Base-by-base conservation (phyloP, 495 filamentous ascomycete species). In the Aspergillus sclerotioniger region DNA sequence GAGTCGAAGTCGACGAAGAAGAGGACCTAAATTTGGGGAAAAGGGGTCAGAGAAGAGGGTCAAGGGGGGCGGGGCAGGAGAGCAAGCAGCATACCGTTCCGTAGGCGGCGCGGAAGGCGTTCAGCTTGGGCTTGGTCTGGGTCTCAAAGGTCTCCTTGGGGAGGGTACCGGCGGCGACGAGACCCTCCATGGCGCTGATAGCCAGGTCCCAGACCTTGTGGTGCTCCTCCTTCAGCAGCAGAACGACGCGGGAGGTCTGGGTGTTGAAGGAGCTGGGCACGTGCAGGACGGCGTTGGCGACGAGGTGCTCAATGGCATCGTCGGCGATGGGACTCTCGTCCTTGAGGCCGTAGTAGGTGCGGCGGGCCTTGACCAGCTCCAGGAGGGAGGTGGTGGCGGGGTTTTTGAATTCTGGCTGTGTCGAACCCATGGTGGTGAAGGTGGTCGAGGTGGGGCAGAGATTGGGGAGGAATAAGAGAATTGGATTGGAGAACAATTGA, bases 201-300 rank as follows among this genome's bases (percentile, higher is more conserved):
- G 76, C 71, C 45, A 81, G 70, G 51, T 80, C 75, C 80, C 80
- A 83, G 10, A 80, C 69, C 74, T 80, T 78, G 64, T 76, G 54
- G 71, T 81, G 80, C 65, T 82, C 72, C 50, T 82, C 72, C 64
- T 76, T 75, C 51, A 82, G 57, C 13, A 81, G 65, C 4, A 83
- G 65, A 12, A 79, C 72, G 10, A 76, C 54, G 21, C 80, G 78
- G 9, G 74, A 75, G 46, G 80, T 79, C 66, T 83, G 80, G 56
- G 76, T 79, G 69, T 83, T 81, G 72, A 80, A 83, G 16, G 80
- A 71, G 63, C 71, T 77, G 59, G 80, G 80, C 4, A 74, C 68
- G 54, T 76, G 71, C 20, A 77, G 75, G 45, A 83, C 60, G n/a
- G 76, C 67, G 50, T 76, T 60, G 44, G 66, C 48, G 56, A 80